phyloP scores from a whole-genome alignment of 768 basidiomycete species.

The Trametes sanguinea region DNA sequence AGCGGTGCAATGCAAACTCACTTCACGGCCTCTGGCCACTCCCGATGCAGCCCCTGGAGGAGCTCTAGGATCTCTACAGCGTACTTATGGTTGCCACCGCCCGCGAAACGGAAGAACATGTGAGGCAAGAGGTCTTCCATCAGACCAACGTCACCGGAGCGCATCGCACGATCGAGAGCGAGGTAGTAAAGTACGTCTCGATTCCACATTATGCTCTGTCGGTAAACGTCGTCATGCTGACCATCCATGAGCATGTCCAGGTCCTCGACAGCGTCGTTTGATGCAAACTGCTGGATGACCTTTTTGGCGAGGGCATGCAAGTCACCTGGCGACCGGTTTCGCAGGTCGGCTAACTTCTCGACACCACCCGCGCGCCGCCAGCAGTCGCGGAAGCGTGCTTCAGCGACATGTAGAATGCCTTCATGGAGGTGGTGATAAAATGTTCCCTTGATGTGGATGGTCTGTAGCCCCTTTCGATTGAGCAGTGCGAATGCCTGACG shows the following conservation, averaged over 20 bases:
- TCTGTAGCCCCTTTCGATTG: slow-evolving; percentile 25
- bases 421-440: slow-evolving; percentile 39
- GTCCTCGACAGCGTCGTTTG: slow-evolving; percentile 32
- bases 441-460: slow-evolving; percentile 18
- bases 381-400: slow-evolving; percentile 39
- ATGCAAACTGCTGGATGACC: slow-evolving; percentile 34
- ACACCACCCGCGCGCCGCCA: slow-evolving; percentile 35
- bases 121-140: slow-evolving; percentile 31
- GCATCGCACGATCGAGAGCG: slow-evolving; percentile 38
- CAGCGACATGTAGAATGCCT: slow-evolving; percentile 37
- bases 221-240: slow-evolving; percentile 31
- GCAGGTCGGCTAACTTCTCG: slow-evolving; percentile 32
- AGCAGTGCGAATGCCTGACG: slow-evolving; percentile 27
- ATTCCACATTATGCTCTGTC: slow-evolving; percentile 38
- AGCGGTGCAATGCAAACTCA: slow-evolving; percentile 6
- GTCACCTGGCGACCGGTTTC: slow-evolving; percentile 28
- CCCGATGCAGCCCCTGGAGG: slow-evolving; percentile 30
- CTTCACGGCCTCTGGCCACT: slow-evolving; percentile 31
- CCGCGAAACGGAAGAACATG: slow-evolving; percentile 30
- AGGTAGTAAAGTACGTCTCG: slow-evolving; percentile 41
- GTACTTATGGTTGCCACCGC: slow-evolving; percentile 32
- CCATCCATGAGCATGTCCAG: slow-evolving; percentile 13
- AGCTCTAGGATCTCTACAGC: slow-evolving; percentile 32
- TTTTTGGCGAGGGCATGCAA: slow-evolving; percentile 31
- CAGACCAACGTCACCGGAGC: slow-evolving; percentile 33